A percentile compares a stretch with the other conserved stretches of the same genome.
Evolutionary conservation across 2,329 filamentous ascomycete genomes (phyloP).

Genomic region (Arthrinium puccinioides): DNA sequence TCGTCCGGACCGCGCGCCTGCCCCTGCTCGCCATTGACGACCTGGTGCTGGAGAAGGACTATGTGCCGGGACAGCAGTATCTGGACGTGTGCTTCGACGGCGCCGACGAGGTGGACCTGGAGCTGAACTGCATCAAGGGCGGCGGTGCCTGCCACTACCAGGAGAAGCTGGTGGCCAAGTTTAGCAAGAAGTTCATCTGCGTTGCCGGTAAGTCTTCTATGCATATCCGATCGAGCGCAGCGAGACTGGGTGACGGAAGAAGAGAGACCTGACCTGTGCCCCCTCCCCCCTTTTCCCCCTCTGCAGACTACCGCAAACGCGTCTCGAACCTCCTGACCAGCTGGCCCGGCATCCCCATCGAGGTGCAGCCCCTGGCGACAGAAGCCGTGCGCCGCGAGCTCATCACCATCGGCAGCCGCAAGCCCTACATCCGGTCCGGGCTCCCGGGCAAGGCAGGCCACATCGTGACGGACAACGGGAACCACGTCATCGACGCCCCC

Average conservation of each 20-base stretch:
- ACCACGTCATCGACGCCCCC: constrained; percentile 88
- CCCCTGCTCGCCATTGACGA: constrained; percentile 72
- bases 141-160: constrained; percentile 97
- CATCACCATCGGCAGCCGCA: constrained; percentile 61
- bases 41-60: constrained; percentile 47
- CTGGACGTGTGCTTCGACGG: constrained; percentile 94
- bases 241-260: no score
- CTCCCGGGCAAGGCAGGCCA: constrained; percentile 74
- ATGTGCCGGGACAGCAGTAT: constrained; percentile 36
- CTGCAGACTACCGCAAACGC: constrained; percentile 79
- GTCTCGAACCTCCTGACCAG: constrained; percentile 64
- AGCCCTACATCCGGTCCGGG: constrained; percentile 66
- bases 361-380: constrained; percentile 81
- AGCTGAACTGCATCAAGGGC: constrained; percentile 95
- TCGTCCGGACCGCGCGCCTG: constrained; percentile 75
- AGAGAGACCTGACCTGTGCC: no score
- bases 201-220: constrained; percentile 62
- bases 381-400: constrained; percentile 70
- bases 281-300: not conserved
- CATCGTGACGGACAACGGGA: constrained; percentile 72
- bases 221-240: no score
- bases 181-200: constrained; percentile 78
- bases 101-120: constrained; percentile 91
- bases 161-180: constrained; percentile 88
- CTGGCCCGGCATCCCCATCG: constrained; percentile 86